phyloP scores from a whole-genome alignment of 805 yeast genomes.

The Suhomyces tanzawaensis region DNA sequence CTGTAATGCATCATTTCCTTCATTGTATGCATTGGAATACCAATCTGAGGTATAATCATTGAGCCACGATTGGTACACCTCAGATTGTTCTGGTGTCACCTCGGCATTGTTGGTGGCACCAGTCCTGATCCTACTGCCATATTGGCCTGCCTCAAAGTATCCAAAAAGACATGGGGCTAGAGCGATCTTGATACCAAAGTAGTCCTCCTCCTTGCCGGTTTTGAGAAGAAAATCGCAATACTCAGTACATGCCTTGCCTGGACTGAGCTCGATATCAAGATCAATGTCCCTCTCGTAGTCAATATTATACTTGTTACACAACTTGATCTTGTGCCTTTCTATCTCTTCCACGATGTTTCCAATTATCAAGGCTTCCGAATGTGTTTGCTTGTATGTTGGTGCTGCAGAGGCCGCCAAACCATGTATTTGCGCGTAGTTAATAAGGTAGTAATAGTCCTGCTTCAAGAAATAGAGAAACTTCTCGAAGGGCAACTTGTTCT shows the following conservation, averaged over 20 bases:
- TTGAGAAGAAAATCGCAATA: conserved; percentile 61
- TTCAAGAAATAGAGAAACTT: conserved; percentile 53
- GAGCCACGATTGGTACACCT: conserved; percentile 53
- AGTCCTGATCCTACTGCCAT: conserved; percentile 22
- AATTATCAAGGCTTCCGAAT: conserved; percentile 50
- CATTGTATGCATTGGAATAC: conserved; percentile 51
- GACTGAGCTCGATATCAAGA: conserved; percentile 44
- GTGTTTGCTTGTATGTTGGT: conserved; percentile 50
- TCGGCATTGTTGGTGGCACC: conserved; percentile 13
- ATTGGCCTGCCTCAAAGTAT: conserved; percentile 55
- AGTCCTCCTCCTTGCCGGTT: conserved; percentile 52
- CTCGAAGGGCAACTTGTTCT: conserved; percentile 46
- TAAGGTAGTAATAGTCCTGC: conserved; percentile 69
- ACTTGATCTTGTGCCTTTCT: conserved; percentile 50
- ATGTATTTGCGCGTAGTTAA: conserved; percentile 67
- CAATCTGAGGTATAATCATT: conserved; percentile 58
- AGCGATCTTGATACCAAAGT: conserved; percentile 65
- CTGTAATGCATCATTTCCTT: conserved; percentile 52
- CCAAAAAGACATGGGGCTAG: conserved; percentile 77
- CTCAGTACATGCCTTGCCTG: conserved; percentile 55
- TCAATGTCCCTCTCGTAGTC: conserved; percentile 31
- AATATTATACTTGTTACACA: conserved; percentile 41
- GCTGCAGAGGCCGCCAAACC: conserved; percentile 63
- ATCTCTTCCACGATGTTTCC: conserved; percentile 54
- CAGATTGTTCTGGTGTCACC: conserved; percentile 19